Evolutionary conservation across 2,329 filamentous ascomycete species (phyloP).

Genomic region (Chlorencoelia australis): DNA sequence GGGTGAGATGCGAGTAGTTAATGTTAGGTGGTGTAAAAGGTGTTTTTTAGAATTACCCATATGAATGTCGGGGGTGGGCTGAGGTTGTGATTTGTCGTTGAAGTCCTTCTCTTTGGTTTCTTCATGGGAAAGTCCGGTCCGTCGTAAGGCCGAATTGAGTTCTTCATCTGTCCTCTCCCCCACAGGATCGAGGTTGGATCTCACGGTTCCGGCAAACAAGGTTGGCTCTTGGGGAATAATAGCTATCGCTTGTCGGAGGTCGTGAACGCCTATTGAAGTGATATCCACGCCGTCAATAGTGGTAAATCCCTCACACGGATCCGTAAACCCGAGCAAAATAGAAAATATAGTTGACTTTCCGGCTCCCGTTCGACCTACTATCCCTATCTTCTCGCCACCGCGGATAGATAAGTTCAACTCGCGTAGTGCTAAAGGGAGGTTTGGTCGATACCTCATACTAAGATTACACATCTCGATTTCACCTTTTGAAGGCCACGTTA

Average conservation of each 20-base stretch:
- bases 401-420: constrained; percentile 41
- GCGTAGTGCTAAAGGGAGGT: constrained; percentile 58
- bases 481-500: constrained; percentile 59
- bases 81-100: too few species aligned
- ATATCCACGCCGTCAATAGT: constrained; percentile 34
- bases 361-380: constrained; percentile 38
- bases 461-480: constrained; percentile 59
- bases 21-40: too few species aligned
- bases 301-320: constrained; percentile 56
- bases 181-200: constrained; percentile 31
- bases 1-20: constrained; percentile 49
- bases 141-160: too few species aligned
- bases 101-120: constrained; percentile 29
- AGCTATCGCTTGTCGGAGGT: constrained; percentile 32
- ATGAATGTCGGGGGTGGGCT: too few species aligned
- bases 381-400: constrained; percentile 39
- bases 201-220: constrained; percentile 30
- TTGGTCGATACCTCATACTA: constrained; percentile 58
- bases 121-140: constrained; percentile 28
- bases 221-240: constrained; percentile 35
- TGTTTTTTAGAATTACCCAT: too few species aligned
- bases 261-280: constrained; percentile 28
- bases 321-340: constrained; percentile 53
- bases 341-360: constrained; percentile 39
- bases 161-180: too few species aligned